Percentiles rank a stretch among this genome's conserved stretches.
Evolutionary conservation across 768 basidiomycete genomes (phyloP).

Genomic region (Xerocomellus dryophilus): DNA sequence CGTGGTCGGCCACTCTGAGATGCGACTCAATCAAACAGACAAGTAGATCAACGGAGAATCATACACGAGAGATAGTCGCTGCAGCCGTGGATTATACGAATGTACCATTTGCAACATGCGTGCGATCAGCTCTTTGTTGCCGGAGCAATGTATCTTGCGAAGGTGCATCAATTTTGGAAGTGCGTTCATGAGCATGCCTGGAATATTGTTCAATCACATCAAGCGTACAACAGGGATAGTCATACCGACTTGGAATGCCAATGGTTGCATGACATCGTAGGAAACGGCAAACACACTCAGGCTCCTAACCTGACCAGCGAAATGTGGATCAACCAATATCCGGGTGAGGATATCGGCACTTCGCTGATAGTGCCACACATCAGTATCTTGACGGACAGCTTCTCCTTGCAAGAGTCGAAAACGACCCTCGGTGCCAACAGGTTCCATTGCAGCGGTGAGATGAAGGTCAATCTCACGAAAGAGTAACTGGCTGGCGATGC

Average conservation of each 20-base stretch:
- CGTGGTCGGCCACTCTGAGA: conserved; percentile 37
- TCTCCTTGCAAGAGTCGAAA: conserved; percentile 14
- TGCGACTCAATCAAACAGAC: background rate
- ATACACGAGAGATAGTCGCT: conserved; percentile 56
- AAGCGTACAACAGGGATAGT: background rate
- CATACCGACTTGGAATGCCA: conserved; percentile 65
- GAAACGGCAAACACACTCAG: conserved; percentile 56
- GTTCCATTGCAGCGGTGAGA: conserved; percentile 42
- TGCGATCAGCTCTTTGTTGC: conserved; percentile 49
- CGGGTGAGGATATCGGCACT: conserved; percentile 70
- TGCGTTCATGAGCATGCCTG: conserved; percentile 69
- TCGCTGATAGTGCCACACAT: conserved; percentile 51
- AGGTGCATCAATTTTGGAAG: conserved; percentile 61
- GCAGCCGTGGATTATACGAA: conserved; percentile 47
- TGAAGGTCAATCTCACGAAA: conserved; percentile 65
- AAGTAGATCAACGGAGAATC: conserved; percentile 6
- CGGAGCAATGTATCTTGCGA: conserved; percentile 59
- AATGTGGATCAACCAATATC: conserved; percentile 57
- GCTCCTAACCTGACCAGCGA: conserved; percentile 56
- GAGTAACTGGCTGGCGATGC: conserved; percentile 64
- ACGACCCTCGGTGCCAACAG: conserved; percentile 13
- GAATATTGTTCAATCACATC: background rate
- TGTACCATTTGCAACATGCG: conserved; percentile 55
- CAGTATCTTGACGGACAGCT: conserved; percentile 33
- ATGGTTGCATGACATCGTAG: conserved; percentile 45